Evolutionary conservation across 371 early-diverging fungal species (phyloP).

Genomic region (Encephalitozoon intestinalis): DNA sequence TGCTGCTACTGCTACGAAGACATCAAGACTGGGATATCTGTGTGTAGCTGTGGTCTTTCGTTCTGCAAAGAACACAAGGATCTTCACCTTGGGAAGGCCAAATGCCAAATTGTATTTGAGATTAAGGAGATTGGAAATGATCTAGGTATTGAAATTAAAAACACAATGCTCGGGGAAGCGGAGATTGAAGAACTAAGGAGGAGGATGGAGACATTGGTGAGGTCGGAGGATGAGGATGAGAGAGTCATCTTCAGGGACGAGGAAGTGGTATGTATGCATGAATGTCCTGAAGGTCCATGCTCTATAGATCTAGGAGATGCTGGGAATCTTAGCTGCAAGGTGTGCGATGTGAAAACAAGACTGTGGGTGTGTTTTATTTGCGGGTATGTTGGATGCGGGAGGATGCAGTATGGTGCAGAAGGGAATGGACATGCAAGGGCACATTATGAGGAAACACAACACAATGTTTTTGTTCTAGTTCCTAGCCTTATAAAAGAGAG

Average conservation of each 20-base stretch:
- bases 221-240: constrained; percentile 16
- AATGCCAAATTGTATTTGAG: background rate
- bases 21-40: constrained; percentile 11
- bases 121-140: background rate
- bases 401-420: constrained; percentile 82
- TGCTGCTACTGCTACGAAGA: constrained; percentile 43
- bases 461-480: constrained; percentile 67
- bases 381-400: constrained; percentile 66
- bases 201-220: background rate
- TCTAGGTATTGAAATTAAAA: background rate
- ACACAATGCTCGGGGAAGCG: background rate
- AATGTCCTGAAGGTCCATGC: background rate
- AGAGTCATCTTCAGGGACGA: constrained; percentile 2
- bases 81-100: constrained; percentile 22
- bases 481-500: constrained; percentile 32
- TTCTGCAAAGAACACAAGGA: constrained; percentile 27
- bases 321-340: constrained; percentile 59
- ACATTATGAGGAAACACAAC: constrained; percentile 74
- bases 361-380: constrained; percentile 67
- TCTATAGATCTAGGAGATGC: background rate
- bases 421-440: constrained; percentile 90
- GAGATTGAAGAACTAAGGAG: background rate
- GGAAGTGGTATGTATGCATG: constrained; percentile 16
- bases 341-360: constrained; percentile 76
- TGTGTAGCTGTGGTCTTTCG: constrained; percentile 41